Evolutionary conservation across 2,329 filamentous ascomycete genomes (phyloP).

Genomic region (Microcera coccophila): DNA sequence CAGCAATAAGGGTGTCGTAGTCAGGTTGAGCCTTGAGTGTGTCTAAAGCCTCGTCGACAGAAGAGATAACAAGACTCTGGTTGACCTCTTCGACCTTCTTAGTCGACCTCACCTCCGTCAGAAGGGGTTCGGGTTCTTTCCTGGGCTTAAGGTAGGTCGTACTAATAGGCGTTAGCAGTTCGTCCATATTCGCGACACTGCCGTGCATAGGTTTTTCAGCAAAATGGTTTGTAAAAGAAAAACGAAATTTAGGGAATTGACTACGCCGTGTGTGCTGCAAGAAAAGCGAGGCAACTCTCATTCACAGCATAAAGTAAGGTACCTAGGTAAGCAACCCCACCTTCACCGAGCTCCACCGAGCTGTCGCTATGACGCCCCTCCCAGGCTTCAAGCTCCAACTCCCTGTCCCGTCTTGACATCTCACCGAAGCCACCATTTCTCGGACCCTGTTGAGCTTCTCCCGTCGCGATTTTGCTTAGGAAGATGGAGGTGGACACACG

Average conservation of each 20-base stretch:
- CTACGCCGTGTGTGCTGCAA: too few relatives aligned
- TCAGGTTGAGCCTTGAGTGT: constrained; percentile 60
- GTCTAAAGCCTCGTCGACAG: constrained; percentile 53
- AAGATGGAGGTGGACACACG: constrained; percentile 27
- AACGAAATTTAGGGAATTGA: neutral
- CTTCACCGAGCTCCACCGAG: constrained; percentile 33
- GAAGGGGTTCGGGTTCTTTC: constrained; percentile 34
- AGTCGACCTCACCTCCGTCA: constrained; percentile 34
- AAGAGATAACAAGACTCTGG: constrained; percentile 20
- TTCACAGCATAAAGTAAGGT: too few relatives aligned
- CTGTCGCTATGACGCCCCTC: constrained; percentile 13
- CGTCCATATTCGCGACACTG: too few relatives aligned
- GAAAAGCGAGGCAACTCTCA: too few relatives aligned
- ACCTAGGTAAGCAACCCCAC: constrained; percentile 29
- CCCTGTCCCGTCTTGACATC: neutral
- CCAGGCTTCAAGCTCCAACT: neutral
- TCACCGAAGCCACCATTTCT: neutral
- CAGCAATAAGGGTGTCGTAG: constrained; percentile 50
- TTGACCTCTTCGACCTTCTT: constrained; percentile 4
- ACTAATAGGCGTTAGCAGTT: constrained; percentile 52
- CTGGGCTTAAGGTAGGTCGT: constrained; percentile 44
- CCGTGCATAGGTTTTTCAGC: too few relatives aligned
- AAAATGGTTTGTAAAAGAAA: neutral
- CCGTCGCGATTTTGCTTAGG: neutral
- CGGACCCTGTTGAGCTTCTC: neutral